Evolutionary conservation across 2,329 filamentous ascomycete genomes (phyloP), one percentile per base, ranked within the genome.

Genomic region (Penicillium sp.): DNA sequence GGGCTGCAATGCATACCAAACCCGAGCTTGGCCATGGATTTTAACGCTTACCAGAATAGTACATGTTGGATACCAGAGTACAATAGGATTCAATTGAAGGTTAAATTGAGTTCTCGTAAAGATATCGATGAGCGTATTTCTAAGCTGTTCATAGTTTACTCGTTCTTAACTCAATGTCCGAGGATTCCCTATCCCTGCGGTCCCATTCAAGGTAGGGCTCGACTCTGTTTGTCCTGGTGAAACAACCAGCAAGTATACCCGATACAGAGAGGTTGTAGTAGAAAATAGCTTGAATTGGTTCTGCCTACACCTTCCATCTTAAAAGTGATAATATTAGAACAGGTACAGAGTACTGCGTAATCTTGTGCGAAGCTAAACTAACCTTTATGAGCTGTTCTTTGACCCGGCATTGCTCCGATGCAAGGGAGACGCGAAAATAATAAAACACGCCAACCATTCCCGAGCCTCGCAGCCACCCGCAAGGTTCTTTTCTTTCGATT

Each of bases 371-470:
- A 35, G 42, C 52, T 37, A 32, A 39, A 53, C 31, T 49, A 40
- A 46, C 32, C 21, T 47, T 51, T 54, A 53, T 46, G 50, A 56
- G 45, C 31, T 54, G 54, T 58, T 54, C 31, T 38, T 53, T 49
- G 18, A 53, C 35, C 23, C 42, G 47, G 48, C 62, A 65, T 65
- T 52, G 47, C 57, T 64, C 61, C 55, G 60, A 65, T 46, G 62
- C 62, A 65, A 65, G 62, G 62, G 62, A 58, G 55, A 16, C 6
- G 32, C 44, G 47, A 49, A 49, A 35, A 27, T 12, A 50, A 38
- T 10, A 42, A 48, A 54, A 55, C 46, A 50, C 51, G 46, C 46
- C 39, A 55, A 58, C 32, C 42, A 59, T 62, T 52, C 56, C 27
- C 15, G 50, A 48, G 31, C 32, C 39, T 55, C 50, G 15, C 40